These are phyloP conservation scores for Immersiporthe knoxdaviesiana DNA, from an alignment of 2,329 filamentous ascomycete genomes.

Conservation along the genomic window DNA sequence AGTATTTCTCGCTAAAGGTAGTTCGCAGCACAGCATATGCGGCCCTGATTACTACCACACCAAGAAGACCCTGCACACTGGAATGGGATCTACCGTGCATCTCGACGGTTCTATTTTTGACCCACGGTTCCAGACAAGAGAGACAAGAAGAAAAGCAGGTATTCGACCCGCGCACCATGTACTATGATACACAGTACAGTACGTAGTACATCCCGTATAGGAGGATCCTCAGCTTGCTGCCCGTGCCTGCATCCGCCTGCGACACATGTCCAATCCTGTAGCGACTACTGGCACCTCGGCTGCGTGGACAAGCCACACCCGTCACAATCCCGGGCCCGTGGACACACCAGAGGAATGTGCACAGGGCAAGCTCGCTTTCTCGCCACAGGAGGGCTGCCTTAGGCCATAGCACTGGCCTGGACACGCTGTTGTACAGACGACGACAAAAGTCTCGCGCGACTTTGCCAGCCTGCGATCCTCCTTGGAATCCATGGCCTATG, in stretches of 20 bases:
- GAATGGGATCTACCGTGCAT: slow-evolving; percentile 21
- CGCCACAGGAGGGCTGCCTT: neutral
- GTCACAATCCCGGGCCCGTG: slow-evolving; percentile 14
- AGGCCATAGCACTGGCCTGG: neutral
- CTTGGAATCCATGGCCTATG: too few relatives aligned
- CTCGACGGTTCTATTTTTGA: slow-evolving; percentile 22
- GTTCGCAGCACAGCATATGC: slow-evolving; percentile 7
- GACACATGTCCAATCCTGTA: slow-evolving; percentile 6
- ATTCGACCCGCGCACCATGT: neutral
- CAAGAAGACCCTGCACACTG: neutral
- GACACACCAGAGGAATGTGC: neutral
- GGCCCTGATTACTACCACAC: neutral
- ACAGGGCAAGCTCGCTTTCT: slow-evolving; percentile 1
- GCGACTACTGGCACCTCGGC: slow-evolving; percentile 8
- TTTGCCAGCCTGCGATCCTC: neutral
- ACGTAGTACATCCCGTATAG: neutral
- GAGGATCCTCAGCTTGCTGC: neutral
- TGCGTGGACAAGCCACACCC: slow-evolving; percentile 20
- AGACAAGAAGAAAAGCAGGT: neutral
- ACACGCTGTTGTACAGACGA: slow-evolving; percentile 5
- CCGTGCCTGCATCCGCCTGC: slow-evolving; percentile 9
- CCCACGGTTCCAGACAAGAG: slow-evolving; percentile 1
- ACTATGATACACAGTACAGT: too few relatives aligned
- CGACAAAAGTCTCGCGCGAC: too few relatives aligned
- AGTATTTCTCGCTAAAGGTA: neutral